Conservation (phyloP, 2,329 filamentous ascomycete genomes). For the Setomelanomma holmii region DNA sequence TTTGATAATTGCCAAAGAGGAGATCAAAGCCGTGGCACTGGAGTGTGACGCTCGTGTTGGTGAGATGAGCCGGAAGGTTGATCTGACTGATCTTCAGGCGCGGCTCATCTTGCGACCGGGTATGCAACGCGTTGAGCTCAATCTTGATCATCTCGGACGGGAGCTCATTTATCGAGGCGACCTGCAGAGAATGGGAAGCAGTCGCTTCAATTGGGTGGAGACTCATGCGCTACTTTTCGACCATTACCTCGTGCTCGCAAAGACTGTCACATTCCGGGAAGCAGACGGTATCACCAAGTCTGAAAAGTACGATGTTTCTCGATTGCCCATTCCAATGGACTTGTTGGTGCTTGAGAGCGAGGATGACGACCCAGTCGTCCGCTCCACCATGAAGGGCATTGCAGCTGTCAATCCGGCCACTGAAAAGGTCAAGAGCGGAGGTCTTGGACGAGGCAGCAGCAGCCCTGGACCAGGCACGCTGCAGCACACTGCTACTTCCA, state of each 20-base stretch:
- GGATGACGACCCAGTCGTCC: slow-evolving; percentile 89
- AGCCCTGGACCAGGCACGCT: slow-evolving; percentile 60
- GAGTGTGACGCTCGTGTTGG: slow-evolving; percentile 94
- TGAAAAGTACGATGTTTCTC: slow-evolving; percentile 88
- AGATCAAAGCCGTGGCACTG: slow-evolving; percentile 86
- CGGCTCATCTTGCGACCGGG: slow-evolving; percentile 86
- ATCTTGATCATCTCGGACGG: slow-evolving; percentile 91
- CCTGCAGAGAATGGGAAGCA: slow-evolving; percentile 84
- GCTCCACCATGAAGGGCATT: slow-evolving; percentile 73
- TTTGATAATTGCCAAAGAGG: slow-evolving; percentile 81
- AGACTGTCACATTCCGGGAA: slow-evolving; percentile 73
- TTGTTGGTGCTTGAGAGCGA: slow-evolving; percentile 89
- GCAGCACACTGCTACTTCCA: slow-evolving; percentile 71
- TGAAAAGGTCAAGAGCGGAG: slow-evolving; percentile 54
- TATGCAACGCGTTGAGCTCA: slow-evolving; percentile 83
- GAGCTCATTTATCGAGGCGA: slow-evolving; percentile 90
- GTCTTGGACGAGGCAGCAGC: slow-evolving; percentile 57
- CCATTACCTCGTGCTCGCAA: slow-evolving; percentile 93
- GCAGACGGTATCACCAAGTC: slow-evolving; percentile 76
- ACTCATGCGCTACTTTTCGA: slow-evolving; percentile 94
- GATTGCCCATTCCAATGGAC: slow-evolving; percentile 96
- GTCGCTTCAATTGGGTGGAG: slow-evolving; percentile 91
- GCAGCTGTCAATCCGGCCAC: slow-evolving; percentile 63
- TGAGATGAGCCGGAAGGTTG: slow-evolving; percentile 89
- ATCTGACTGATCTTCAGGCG: slow-evolving; percentile 80